Evolutionary conservation across 306 rosid genomes (phyloP).

Genomic region (Cicer arietinum): DNA sequence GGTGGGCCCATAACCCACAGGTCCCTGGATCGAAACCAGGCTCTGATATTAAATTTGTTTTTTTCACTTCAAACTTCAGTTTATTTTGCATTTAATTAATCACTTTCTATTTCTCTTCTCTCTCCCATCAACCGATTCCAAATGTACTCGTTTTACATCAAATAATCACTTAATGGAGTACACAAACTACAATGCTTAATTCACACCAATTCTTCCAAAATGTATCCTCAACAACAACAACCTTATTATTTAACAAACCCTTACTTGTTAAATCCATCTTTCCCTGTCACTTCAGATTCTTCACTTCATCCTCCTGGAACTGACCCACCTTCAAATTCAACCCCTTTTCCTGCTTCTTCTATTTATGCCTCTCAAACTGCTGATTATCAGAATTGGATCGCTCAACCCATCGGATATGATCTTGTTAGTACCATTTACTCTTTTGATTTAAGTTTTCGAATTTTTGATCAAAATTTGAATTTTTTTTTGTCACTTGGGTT

Average conservation of each 20-base stretch:
- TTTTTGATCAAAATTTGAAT: neutral
- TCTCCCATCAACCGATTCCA: too few relatives aligned
- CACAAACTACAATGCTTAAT: neutral
- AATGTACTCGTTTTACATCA: too few relatives aligned
- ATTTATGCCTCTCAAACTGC: neutral
- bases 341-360: neutral
- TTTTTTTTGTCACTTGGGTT: constrained; percentile 21
- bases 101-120: too few relatives aligned
- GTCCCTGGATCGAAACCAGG: too few relatives aligned
- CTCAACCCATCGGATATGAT: constrained; percentile 11
- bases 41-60: too few relatives aligned
- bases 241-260: constrained; percentile 42
- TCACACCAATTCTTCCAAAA: neutral
- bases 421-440: constrained; percentile 1
- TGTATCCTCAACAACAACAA: constrained; percentile 38
- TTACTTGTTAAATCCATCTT: constrained; percentile 2
- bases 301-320: constrained; percentile 63
- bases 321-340: constrained; percentile 43
- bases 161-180: neutral
- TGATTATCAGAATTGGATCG: constrained; percentile 35
- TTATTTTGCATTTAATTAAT: too few relatives aligned
- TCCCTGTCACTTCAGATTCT: constrained; percentile 53
- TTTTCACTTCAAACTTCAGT: too few relatives aligned
- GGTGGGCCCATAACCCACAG: too few relatives aligned
- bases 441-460: neutral